These are phyloP conservation scores for Eucalyptus leucophloia DNA, from an alignment of 345 rosid genomes.

Conservation along the genomic window DNA sequence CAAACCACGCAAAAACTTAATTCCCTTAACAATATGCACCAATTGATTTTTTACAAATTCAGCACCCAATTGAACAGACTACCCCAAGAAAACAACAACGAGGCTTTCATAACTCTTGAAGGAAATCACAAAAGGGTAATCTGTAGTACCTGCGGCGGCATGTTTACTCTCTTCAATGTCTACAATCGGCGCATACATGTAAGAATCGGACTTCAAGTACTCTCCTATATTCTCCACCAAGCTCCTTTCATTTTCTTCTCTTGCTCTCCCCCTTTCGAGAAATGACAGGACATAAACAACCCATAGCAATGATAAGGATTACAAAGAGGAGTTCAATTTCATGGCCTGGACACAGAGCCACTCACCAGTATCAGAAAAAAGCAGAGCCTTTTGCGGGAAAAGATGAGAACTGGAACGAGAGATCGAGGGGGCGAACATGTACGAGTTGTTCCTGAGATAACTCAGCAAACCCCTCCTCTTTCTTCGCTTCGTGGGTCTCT, in stretches of 20 bases:
- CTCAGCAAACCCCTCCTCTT: conserved; percentile 3
- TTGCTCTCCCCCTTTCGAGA: conserved; percentile 3
- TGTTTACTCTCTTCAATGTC: background rate
- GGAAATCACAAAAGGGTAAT: background rate
- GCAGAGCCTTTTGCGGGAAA: background rate
- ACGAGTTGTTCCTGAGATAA: conserved; percentile 28
- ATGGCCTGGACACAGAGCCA: background rate
- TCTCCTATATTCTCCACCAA: conserved; percentile 14
- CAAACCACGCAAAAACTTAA: background rate
- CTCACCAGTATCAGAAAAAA: background rate
- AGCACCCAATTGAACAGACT: background rate
- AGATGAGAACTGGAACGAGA: background rate
- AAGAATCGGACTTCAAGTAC: conserved; percentile 33
- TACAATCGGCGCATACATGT: conserved; percentile 24
- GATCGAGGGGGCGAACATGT: conserved; percentile 40
- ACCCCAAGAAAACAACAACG: background rate
- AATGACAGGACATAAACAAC: background rate
- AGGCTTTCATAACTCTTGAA: background rate
- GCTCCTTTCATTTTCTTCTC: background rate
- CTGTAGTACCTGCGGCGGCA: background rate
- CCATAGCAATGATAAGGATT: background rate
- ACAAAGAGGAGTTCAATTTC: background rate
- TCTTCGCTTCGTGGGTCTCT: conserved; percentile 6
- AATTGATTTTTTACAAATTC: background rate
- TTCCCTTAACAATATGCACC: background rate